Evolutionary conservation across 768 basidiomycete species (phyloP).

Genomic region (Filobasidium floriforme): DNA sequence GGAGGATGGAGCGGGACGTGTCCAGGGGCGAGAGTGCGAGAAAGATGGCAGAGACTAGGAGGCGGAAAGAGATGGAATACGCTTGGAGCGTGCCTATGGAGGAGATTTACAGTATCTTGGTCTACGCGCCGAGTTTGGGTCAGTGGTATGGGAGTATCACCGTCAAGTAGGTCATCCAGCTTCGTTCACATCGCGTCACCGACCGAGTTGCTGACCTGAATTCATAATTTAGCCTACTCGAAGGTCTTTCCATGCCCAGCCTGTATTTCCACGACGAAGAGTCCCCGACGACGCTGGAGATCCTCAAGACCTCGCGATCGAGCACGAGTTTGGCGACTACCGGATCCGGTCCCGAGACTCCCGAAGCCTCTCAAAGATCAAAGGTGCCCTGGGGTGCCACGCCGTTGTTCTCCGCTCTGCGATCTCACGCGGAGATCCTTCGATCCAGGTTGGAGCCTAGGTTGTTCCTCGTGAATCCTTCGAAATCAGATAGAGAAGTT

Average conservation of each 20-base stretch:
- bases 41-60: not conserved
- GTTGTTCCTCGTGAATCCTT: constrained; percentile 86
- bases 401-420: constrained; percentile 68
- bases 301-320: constrained; percentile 27
- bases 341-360: not conserved
- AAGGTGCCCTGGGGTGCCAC: constrained; percentile 67
- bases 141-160: constrained; percentile 72
- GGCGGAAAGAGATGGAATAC: constrained; percentile 26
- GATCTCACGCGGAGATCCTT: constrained; percentile 57
- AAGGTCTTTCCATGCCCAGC: constrained; percentile 62
- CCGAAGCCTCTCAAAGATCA: constrained; percentile 14
- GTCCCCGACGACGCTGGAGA: constrained; percentile 57
- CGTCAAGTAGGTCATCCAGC: constrained; percentile 67
- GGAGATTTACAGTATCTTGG: constrained; percentile 58
- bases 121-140: constrained; percentile 53
- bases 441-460: constrained; percentile 78
- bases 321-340: constrained; percentile 7
- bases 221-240: constrained; percentile 35
- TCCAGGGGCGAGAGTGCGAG: constrained; percentile 1
- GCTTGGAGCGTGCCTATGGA: constrained; percentile 18
- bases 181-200: constrained; percentile 7
- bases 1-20: not conserved
- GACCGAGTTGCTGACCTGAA: no score
- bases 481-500: constrained; percentile 79
- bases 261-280: constrained; percentile 97